Conservation (phyloP, 2,329 filamentous ascomycete species). For the Colletotrichum falcatum region DNA sequence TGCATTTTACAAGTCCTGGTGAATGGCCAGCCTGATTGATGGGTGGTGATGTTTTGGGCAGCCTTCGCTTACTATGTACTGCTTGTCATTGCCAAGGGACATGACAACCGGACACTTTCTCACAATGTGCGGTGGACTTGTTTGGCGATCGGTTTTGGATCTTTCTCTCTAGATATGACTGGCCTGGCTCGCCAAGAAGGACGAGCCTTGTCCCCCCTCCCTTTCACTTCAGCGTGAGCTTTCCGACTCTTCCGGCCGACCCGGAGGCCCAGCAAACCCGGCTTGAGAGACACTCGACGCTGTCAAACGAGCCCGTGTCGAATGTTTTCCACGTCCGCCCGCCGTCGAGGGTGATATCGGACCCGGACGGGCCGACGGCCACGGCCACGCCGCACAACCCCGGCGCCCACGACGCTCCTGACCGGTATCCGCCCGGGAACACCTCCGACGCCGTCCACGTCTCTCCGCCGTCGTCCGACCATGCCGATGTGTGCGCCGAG, state of each 20-base stretch:
- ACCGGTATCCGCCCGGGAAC: constrained; percentile 50
- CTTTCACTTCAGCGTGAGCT: constrained; percentile 22
- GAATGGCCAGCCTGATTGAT: background rate
- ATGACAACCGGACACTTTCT: too few species aligned
- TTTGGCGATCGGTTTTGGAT: background rate
- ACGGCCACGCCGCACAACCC: constrained; percentile 45
- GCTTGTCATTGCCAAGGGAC: background rate
- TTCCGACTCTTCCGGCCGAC: constrained; percentile 46
- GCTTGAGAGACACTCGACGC: constrained; percentile 47
- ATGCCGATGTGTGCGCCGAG: constrained; percentile 45
- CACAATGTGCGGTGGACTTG: too few species aligned
- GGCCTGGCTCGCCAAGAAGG: background rate
- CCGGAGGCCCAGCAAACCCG: constrained; percentile 50
- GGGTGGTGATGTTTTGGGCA: too few species aligned
- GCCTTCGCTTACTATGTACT: background rate
- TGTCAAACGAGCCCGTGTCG: constrained; percentile 49
- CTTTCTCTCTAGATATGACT: background rate
- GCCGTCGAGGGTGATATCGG: constrained; percentile 48
- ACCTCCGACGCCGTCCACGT: constrained; percentile 46
- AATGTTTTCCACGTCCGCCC: constrained; percentile 48
- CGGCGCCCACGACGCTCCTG: constrained; percentile 48
- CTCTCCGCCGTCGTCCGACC: constrained; percentile 48
- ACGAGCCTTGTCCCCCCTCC: background rate
- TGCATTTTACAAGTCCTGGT: background rate
- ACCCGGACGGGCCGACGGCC: constrained; percentile 50